These are phyloP conservation scores for Globisporangium carolinianum DNA, from an alignment of 352 stramenopile genomes.

Conservation along the genomic window DNA sequence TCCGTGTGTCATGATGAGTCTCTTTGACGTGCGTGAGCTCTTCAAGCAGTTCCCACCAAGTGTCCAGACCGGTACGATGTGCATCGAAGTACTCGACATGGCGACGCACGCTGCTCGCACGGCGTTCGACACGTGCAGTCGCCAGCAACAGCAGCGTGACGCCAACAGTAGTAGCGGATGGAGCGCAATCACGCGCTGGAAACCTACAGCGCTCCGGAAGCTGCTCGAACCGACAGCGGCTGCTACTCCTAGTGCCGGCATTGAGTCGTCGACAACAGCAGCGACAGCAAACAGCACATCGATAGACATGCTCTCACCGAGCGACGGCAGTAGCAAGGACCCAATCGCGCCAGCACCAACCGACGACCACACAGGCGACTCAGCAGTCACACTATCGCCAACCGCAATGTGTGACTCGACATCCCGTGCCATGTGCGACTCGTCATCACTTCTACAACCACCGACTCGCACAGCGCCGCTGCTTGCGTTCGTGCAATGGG, in stretches of 20 bases:
- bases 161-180: neutral
- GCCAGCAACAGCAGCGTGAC: slow-evolving; percentile 12
- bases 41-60: slow-evolving; percentile 59
- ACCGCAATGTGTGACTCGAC: neutral
- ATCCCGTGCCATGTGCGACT: neutral
- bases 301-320: neutral
- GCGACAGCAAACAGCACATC: neutral
- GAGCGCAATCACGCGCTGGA: slow-evolving; percentile 4
- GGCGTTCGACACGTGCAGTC: slow-evolving; percentile 14
- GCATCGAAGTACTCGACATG: slow-evolving; percentile 37
- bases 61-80: slow-evolving; percentile 31
- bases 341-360: neutral
- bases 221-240: too few relatives aligned
- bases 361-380: neutral
- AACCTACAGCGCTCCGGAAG: too few relatives aligned
- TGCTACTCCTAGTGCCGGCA: slow-evolving; percentile 8
- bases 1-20: slow-evolving; percentile 65
- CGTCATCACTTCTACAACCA: neutral
- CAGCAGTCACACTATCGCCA: neutral
- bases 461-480: slow-evolving; percentile 15
- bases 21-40: slow-evolving; percentile 44
- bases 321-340: neutral
- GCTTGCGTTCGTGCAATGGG: slow-evolving; percentile 69
- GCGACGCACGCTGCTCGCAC: slow-evolving; percentile 1
- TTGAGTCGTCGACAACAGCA: slow-evolving; percentile 18